Evolutionary conservation across 345 rosid species (phyloP), one percentile per base, ranked within the genome.

Genomic region (Geranium brycei): DNA sequence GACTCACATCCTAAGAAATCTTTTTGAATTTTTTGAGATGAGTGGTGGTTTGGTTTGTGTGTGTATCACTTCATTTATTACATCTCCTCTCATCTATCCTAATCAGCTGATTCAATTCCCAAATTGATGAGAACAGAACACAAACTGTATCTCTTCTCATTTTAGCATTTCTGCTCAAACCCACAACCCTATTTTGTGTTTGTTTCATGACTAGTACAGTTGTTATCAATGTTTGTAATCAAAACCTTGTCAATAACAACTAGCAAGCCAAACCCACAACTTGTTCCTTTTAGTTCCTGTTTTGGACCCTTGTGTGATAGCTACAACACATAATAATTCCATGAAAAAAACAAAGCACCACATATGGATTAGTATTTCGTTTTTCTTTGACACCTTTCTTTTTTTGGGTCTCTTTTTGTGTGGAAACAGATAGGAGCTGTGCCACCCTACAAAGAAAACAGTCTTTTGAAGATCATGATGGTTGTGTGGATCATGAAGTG

Each of bases 41-140:
- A 18, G 40, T 19, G 28, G 67, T 23, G 28, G 28, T 23, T 23
- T 23, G 28, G 28, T 23, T 23, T 23, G 28, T 0, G 41, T 35
- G 41, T 62, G 64, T 64, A 19, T 72, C 69, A 47, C 77, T 75
- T 69, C 83, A 79, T 82, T 77, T 71, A 79, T 72, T 72, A 60
- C 63, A 15, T 63, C 41, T 11, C 41, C 47, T 62, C 65, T 19
- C 64, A 62, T 56, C 51, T 4, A 35, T 35, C 41, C 4, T 35
- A 35, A 4, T 63, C 31, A 17, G 40, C n/a, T 14, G 31, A 19
- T 59, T 69, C 31, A 6, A 61, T 75, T 51, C 80, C 72, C 69
- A 71, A 79, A 73, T 56, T 47, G 75, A 68, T 64, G 62, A 64
- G 56, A 71, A 12, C 75, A 73, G 16, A 55, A 58, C 62, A 63